phyloP scores from a whole-genome alignment of 1,284 basidiomycete species.

The Volvariella volvacea region DNA sequence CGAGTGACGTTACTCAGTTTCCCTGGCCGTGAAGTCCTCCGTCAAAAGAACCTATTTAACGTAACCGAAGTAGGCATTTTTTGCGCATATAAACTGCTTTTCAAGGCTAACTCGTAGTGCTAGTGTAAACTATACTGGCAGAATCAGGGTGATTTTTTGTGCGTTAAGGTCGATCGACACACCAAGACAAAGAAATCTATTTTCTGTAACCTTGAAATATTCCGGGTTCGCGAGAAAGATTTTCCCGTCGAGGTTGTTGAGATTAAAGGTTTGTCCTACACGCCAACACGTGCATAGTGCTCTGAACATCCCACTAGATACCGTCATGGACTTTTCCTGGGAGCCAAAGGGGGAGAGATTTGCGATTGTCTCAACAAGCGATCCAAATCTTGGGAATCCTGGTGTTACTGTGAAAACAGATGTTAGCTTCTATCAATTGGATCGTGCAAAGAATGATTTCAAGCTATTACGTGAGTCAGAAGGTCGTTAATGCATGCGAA shows the following conservation, averaged over 20 bases:
- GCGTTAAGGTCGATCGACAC: constrained; percentile 98
- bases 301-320: constrained; percentile 48
- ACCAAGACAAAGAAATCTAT: constrained; percentile 99
- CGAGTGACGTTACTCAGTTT: constrained; percentile 91
- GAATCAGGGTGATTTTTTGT: constrained; percentile 97
- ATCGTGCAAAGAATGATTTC: constrained; percentile 93
- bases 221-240: constrained; percentile 96
- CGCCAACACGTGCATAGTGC: constrained; percentile 4
- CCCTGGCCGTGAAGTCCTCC: constrained; percentile 79
- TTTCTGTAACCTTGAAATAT: constrained; percentile 98
- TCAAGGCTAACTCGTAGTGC: constrained; percentile 2
- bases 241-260: constrained; percentile 98
- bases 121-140: constrained; percentile 99
- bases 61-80: constrained; percentile 79
- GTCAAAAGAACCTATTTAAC: constrained; percentile 98
- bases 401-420: constrained; percentile 95
- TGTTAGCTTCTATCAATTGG: constrained; percentile 94
- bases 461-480: constrained; percentile 68
- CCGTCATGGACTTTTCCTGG: constrained; percentile 97
- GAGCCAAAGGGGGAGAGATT: constrained; percentile 96
- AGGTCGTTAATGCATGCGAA: constrained; percentile 9
- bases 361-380: constrained; percentile 91
- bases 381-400: constrained; percentile 88
- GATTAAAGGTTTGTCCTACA: constrained; percentile 67
- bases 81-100: neutral